Evolutionary conservation across 495 filamentous ascomycete genomes (phyloP), one percentile per base, ranked within the genome.

Genomic region (Haplographium delicatum): DNA sequence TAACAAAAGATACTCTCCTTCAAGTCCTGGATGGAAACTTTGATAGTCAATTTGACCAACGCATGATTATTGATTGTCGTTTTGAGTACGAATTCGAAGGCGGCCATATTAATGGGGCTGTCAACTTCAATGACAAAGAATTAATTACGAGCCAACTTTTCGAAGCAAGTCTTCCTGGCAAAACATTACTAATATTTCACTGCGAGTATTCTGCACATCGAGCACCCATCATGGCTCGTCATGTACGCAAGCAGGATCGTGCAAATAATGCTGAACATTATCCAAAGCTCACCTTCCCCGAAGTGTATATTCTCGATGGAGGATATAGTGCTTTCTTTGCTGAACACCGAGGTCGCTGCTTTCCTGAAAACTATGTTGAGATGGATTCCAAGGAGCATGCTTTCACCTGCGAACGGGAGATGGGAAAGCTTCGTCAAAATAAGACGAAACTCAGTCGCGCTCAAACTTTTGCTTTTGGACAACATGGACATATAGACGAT

Each of bases 11-110:
- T 20, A 95, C 88, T 15, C 76, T 97, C 62, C 69, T 94, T 42
- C 78, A 87, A 10, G 76, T 99, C n/a, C 72, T 97, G 40, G 86
- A 95, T 66, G 88, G 88, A 30, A 85, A 87, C 58, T 96, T 83
- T 65, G 79, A 80, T 50, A 73, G 80, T 13, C 58, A 76, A 1
- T 97, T 83, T 60, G 82, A 87, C 44, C 77, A 88, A 51, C 82
- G 85, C 54, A 75, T 93, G 65, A 72, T 99, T 56, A 81, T 99
- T 44, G 94, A 99, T 61, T 99, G 94, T 63, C 86, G 93, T 9
- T 99, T 99, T 64, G 94, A 97, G 68, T 99, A 97, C 65, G 94
- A 99, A 68, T 99, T 91, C 65, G 84, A 95, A 25, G 94, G 94
- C 37, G 94, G 94, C 15, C 94, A 99, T 62, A 95, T 99, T 54